phyloP scores from a whole-genome alignment of 1,139 yeast genomes.

The Pneumocystis wakefieldiae region DNA sequence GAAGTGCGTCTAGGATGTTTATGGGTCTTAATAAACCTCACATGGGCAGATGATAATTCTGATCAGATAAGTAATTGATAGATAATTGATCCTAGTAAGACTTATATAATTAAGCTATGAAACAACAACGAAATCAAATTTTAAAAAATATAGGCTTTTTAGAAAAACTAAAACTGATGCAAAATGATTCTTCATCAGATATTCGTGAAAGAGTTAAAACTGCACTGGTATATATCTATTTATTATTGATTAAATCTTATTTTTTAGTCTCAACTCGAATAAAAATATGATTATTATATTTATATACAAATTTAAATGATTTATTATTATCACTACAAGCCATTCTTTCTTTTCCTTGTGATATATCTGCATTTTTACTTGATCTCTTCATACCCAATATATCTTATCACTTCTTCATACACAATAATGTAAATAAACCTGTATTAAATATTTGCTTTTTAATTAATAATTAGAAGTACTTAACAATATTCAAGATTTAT shows the following conservation, averaged over 20 bases:
- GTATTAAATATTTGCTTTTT: no score
- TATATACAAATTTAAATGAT: not conserved
- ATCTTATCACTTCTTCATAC: no score
- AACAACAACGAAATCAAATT: slow-evolving; percentile 11
- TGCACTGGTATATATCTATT: slow-evolving; percentile 20
- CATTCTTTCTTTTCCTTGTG: not conserved
- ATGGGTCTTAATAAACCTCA: slow-evolving; percentile 45
- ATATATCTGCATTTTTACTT: not conserved
- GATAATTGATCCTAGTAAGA: slow-evolving; percentile 1
- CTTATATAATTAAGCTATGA: slow-evolving; percentile 2
- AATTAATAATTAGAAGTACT: no score
- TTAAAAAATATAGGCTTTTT: slow-evolving; percentile 31
- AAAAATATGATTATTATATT: not conserved
- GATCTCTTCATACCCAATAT: no score
- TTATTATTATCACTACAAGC: not conserved
- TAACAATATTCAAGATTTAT: no score
- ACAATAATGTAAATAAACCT: no score
- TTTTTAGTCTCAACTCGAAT: not conserved
- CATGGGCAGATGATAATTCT: slow-evolving; percentile 32
- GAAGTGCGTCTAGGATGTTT: slow-evolving; percentile 40
- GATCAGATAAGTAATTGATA: slow-evolving; percentile 12
- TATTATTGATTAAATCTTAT: not conserved
- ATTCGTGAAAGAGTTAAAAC: slow-evolving; percentile 36
- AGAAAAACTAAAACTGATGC: slow-evolving; percentile 24
- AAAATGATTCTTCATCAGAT: slow-evolving; percentile 28